Base-by-base conservation (phyloP, 2,329 filamentous ascomycete genomes). In the Emydomyces testavorans region DNA sequence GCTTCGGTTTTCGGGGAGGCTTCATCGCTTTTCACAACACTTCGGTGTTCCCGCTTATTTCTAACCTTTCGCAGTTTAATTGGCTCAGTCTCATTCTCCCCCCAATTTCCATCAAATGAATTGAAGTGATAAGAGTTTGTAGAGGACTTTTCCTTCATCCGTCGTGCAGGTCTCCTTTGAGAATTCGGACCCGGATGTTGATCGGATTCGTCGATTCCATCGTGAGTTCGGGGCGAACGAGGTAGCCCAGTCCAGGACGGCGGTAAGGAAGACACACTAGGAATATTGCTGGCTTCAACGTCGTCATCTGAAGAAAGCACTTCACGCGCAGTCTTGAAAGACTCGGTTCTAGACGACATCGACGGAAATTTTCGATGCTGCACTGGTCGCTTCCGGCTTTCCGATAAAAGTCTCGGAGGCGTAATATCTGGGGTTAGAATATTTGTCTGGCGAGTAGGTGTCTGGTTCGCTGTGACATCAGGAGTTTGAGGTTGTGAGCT, bases 391-490 rank as follows among this genome's bases (percentile, higher is more conserved):
- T n/a, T 62, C 58, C 20, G 58, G 54, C 26, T 58, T 54, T 50
- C 65, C 63, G 51, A 48, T 26, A 49, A 16, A 16, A 41, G 35
- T 18, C 78, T 75, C 29, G 83, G 83, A 45, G 83, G 84, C 13
- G 83, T 88, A 38, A 83, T 76, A 64, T 87, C 83, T 28, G 83
- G 84, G 2, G 83, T 88, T 26, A 82, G 83, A 13, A 81, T 81
- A 56, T 79, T 84, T 58, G 75, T 74, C 54, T 81, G 77, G 54
- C 78, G 77, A 23, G 78, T 74, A 42, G 81, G 80, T 4, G 81
- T 85, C 47, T 70, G 68, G 31, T 56, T 56, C 24, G 56, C 56
- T 18, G 55, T 49, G 4, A 31, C 34, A 21, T 53, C 37, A 13
- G 31, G 15, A 6, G 11, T 41, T 23, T 28, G 24, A 6, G 28